Conservation (phyloP, 371 early-diverging fungal genomes). For the Entomophthora muscae region DNA sequence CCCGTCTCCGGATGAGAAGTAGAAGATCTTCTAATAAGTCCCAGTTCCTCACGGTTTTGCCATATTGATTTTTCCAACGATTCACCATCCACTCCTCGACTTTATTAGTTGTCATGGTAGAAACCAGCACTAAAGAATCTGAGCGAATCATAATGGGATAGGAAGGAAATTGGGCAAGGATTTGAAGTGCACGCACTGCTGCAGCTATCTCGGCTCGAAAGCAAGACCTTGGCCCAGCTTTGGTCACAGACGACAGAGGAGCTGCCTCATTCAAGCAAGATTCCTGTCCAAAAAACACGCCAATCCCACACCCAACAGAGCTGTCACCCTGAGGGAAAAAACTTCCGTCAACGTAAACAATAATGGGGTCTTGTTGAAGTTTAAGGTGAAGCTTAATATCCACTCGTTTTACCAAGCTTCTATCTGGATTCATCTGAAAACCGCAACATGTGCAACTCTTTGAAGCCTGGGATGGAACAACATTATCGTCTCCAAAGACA, state of each 20-base stretch:
- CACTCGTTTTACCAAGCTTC: background rate
- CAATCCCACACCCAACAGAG: slow-evolving; percentile 1
- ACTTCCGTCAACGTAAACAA: background rate
- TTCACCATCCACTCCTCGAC: background rate
- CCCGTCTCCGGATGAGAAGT: background rate
- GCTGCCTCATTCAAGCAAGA: background rate
- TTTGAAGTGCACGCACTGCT: background rate
- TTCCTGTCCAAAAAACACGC: background rate
- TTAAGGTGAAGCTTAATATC: background rate
- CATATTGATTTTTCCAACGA: background rate
- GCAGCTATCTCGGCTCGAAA: background rate
- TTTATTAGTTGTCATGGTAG: background rate
- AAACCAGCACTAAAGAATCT: background rate
- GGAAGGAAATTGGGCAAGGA: background rate
- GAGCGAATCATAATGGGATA: background rate
- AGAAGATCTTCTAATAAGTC: background rate
- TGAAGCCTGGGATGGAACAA: background rate
- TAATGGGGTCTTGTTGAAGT: background rate
- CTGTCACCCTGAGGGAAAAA: background rate
- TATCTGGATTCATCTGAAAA: background rate
- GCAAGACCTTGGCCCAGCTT: background rate
- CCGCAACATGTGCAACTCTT: background rate
- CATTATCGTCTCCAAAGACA: background rate
- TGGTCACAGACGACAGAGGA: background rate
- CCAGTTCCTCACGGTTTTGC: background rate